Conservation (phyloP, 306 rosid genomes). For the Vicia villosa region DNA sequence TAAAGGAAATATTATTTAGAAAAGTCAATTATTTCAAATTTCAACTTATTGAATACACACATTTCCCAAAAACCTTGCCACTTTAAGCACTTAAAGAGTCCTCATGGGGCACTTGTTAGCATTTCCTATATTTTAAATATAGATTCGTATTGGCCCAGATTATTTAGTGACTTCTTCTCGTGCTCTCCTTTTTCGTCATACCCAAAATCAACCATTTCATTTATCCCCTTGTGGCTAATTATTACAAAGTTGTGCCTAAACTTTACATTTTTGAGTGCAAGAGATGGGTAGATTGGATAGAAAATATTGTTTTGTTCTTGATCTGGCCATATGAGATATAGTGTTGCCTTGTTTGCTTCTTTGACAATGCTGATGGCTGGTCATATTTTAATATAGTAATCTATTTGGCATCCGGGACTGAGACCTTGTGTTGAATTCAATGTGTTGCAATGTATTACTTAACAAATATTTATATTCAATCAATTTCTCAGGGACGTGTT, state of each 20-base stretch:
- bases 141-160: conserved; percentile 28
- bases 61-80: no score
- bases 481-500: conserved; percentile 76
- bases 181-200: conserved; percentile 17
- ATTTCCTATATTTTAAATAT: conserved; percentile 16
- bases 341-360: conserved; percentile 21
- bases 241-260: background rate
- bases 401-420: conserved; percentile 1
- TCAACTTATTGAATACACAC: no score
- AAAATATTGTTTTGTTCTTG: background rate
- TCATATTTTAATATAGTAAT: conserved; percentile 10
- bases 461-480: conserved; percentile 16
- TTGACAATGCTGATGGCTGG: conserved; percentile 31
- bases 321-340: conserved; percentile 30
- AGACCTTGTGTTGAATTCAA: conserved; percentile 14
- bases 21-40: no score
- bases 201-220: conserved; percentile 18
- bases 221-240: conserved; percentile 17
- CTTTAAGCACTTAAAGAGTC: no score
- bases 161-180: conserved; percentile 10
- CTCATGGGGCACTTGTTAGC: no score
- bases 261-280: background rate
- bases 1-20: no score
- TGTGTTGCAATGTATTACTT: background rate
- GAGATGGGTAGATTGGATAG: background rate